Conservation (phyloP, 352 stramenopile species). For the Phytophthora uliginosa region DNA sequence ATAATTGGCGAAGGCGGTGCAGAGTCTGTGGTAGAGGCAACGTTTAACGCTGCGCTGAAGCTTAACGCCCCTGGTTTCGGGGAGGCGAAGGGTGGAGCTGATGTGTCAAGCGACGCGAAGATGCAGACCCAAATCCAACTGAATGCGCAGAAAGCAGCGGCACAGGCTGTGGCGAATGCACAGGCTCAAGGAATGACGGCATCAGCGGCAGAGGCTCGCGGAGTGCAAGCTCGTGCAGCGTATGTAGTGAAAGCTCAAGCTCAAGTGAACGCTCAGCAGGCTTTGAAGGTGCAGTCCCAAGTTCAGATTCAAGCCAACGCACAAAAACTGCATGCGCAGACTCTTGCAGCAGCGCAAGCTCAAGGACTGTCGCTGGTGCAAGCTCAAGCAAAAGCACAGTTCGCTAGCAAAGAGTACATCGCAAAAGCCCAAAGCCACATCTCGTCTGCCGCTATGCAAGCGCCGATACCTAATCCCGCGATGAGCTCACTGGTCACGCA, state of each 20-base stretch:
- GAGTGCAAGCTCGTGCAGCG: constrained; percentile 84
- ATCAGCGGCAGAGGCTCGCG: constrained; percentile 76
- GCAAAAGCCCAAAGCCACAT: constrained; percentile 89
- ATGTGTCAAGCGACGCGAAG: constrained; percentile 75
- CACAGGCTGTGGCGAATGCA: constrained; percentile 79
- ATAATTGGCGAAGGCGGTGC: constrained; percentile 91
- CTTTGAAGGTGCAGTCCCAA: constrained; percentile 87
- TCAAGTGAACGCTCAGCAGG: constrained; percentile 87
- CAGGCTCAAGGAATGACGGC: constrained; percentile 83
- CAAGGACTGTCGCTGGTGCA: constrained; percentile 89
- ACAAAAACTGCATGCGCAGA: constrained; percentile 90
- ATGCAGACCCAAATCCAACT: constrained; percentile 89
- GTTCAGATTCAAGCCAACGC: constrained; percentile 92
- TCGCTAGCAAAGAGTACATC: constrained; percentile 92
- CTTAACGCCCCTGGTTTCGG: constrained; percentile 48
- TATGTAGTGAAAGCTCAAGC: constrained; percentile 89
- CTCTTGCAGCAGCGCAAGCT: constrained; percentile 82
- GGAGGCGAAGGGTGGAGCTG: constrained; percentile 40
- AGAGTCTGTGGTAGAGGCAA: constrained; percentile 93
- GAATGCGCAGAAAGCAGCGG: constrained; percentile 87
- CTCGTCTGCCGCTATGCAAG: constrained; percentile 69
- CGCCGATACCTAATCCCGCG: constrained; percentile 53
- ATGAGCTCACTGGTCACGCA: constrained; percentile 73
- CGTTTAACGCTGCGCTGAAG: constrained; percentile 89
- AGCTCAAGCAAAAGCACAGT: constrained; percentile 88